Conservation (phyloP, 192 early-diverging fungal species). For the Entomortierella lignicola region DNA sequence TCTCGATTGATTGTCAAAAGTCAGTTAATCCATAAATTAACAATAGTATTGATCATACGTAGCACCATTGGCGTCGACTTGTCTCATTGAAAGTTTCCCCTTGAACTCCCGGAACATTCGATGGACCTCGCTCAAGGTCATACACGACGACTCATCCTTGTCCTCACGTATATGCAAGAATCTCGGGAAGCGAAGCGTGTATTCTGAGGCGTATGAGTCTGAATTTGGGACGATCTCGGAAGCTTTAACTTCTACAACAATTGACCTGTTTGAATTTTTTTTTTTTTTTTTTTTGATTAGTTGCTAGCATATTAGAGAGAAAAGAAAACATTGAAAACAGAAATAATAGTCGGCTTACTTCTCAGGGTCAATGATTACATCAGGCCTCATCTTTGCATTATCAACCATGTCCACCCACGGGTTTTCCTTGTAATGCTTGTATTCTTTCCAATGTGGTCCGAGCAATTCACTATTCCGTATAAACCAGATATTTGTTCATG, state of each 20-base stretch:
- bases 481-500: neutral
- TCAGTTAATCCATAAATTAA: no score
- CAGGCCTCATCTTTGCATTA: conserved; percentile 73
- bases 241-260: conserved; percentile 76
- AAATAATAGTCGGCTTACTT: conserved; percentile 47
- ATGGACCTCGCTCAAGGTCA: conserved; percentile 57
- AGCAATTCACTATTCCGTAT: conserved; percentile 19
- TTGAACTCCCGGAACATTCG: conserved; percentile 47
- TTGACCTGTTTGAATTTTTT: conserved; percentile 35
- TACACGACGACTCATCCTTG: conserved; percentile 63
- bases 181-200: conserved; percentile 83
- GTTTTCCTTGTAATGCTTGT: conserved; percentile 41
- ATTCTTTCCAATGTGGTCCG: conserved; percentile 50
- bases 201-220: conserved; percentile 65
- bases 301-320: neutral
- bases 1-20: neutral
- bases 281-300: no score
- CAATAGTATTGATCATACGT: conserved; percentile 5
- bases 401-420: conserved; percentile 46
- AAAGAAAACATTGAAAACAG: no score
- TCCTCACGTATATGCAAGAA: conserved; percentile 75
- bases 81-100: conserved; percentile 33
- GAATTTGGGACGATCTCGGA: conserved; percentile 68
- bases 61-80: neutral
- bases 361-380: conserved; percentile 73